phyloP scores from a whole-genome alignment of 768 basidiomycete species.

The Hemileccinum rubropunctum region DNA sequence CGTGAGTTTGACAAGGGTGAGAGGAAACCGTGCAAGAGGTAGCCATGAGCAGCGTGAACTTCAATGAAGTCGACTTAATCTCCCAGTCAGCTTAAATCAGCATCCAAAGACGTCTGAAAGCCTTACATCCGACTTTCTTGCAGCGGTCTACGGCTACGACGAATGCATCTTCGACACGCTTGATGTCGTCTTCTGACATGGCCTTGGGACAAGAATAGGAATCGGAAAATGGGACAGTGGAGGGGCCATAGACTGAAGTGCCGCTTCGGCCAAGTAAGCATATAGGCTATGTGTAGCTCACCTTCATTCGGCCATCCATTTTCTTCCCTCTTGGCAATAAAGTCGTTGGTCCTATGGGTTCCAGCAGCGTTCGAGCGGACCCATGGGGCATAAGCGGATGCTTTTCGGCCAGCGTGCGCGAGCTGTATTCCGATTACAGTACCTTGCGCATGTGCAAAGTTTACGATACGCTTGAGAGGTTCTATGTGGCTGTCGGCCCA shows the following conservation, averaged over 20 bases:
- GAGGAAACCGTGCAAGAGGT: slow-evolving; percentile 60
- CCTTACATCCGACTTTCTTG: slow-evolving; percentile 61
- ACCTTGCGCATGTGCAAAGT: slow-evolving; percentile 70
- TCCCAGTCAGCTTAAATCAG: slow-evolving; percentile 7
- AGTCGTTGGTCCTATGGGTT: slow-evolving; percentile 27
- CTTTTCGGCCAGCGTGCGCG: slow-evolving; percentile 71
- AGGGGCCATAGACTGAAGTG: slow-evolving; percentile 58
- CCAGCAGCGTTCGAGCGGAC: slow-evolving; percentile 39
- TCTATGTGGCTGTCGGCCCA: slow-evolving; percentile 78
- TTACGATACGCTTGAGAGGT: slow-evolving; percentile 65
- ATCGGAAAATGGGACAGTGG: slow-evolving; percentile 51
- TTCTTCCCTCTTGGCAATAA: slow-evolving; percentile 47
- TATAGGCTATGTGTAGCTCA: slow-evolving; percentile 21
- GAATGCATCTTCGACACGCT: slow-evolving; percentile 60
- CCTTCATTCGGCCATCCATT: slow-evolving; percentile 70
- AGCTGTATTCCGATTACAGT: slow-evolving; percentile 77
- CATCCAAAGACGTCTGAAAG: neutral
- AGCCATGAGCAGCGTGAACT: slow-evolving; percentile 68
- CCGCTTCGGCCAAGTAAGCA: neutral
- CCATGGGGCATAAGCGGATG: slow-evolving; percentile 70
- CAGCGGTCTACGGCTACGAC: slow-evolving; percentile 50
- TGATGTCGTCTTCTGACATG: slow-evolving; percentile 54
- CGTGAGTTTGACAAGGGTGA: slow-evolving; percentile 76
- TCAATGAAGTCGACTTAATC: slow-evolving; percentile 67
- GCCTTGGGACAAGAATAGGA: slow-evolving; percentile 55